Evolutionary conservation across 495 filamentous ascomycete genomes (phyloP), one percentile per base, ranked within the genome.

Genomic region (Hapsidospora chrysogenum): DNA sequence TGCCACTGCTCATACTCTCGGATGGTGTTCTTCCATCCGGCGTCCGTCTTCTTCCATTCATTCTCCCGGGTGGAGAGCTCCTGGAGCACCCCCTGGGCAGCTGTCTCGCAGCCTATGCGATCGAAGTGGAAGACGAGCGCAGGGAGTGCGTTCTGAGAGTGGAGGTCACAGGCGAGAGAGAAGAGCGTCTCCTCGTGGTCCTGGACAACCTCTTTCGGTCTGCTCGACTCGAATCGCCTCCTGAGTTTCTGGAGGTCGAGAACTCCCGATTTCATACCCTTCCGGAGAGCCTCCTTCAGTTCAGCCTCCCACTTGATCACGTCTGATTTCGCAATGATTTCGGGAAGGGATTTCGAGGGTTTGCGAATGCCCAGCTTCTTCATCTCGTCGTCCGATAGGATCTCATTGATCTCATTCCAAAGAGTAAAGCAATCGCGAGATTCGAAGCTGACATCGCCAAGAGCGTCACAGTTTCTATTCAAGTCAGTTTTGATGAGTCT

Each of bases 111-210:
- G 14, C 51, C 46, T 1, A 37, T 41, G 23, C 80, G 67, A 38
- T 84, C 76, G 46, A 77, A 85, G 38, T 80, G 82, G 61, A 87
- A 85, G 4, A 85, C 41, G 11, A 87, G 66, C 0, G 76, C 79
- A 0, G 81, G 81, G 4, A 87, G 60, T 2, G 76, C 78, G 36
- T 68, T 63, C 38, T 68, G 63, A 2, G 60, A 52, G 33, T 83
- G 68, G 1, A 87, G 63, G 10, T 71, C 62, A 17, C 51, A 58
- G 0, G 83, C 57, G 21, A 85, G 47, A 0, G 74, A 68, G 15
- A 84, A 56, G 2, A 68, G 70, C 4, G 63, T 39, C 30, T 54
- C 26, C 29, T 50, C 35, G 3, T 41, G 16, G 13, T 53, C 43
- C 17, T 47, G 17, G 15, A 21, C 18, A 23, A 41, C 17, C 4